Conservation (phyloP, 2,329 filamentous ascomycete species). For the Coniosporium tulheliwenetii region DNA sequence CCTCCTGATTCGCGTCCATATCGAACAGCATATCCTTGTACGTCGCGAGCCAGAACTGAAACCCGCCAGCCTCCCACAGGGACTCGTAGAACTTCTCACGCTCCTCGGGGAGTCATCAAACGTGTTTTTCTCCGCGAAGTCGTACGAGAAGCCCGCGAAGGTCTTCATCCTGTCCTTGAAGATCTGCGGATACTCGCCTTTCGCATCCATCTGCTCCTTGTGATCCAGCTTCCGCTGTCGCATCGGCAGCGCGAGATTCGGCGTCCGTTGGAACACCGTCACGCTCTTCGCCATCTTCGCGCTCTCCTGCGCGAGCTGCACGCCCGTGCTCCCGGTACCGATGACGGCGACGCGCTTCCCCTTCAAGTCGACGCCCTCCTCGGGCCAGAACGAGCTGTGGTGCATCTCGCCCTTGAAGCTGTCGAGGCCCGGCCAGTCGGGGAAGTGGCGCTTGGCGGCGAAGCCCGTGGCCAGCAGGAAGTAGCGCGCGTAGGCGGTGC, state of each 20-base stretch:
- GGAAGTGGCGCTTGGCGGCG: constrained; percentile 44
- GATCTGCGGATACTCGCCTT: constrained; percentile 27
- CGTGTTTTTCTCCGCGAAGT: constrained; percentile 37
- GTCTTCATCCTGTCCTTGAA: constrained; percentile 36
- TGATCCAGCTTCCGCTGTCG: constrained; percentile 30
- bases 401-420: constrained; percentile 44
- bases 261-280: constrained; percentile 50
- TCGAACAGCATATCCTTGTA: constrained; percentile 25
- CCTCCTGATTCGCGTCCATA: constrained; percentile 24
- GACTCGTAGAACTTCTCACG: constrained; percentile 27
- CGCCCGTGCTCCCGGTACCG: constrained; percentile 48
- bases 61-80: constrained; percentile 20
- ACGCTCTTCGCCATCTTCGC: constrained; percentile 31
- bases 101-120: constrained; percentile 28
- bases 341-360: constrained; percentile 47
- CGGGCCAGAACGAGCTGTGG: constrained; percentile 47
- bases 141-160: constrained; percentile 45
- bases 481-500: constrained; percentile 33
- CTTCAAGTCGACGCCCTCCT: constrained; percentile 37
- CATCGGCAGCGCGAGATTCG: constrained; percentile 50
- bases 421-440: constrained; percentile 43
- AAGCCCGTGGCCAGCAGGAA: constrained; percentile 40
- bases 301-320: constrained; percentile 48
- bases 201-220: constrained; percentile 34
- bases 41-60: constrained; percentile 25